Conservation (phyloP, 2,329 filamentous ascomycete genomes). For the Arachnomyces sp. region DNA sequence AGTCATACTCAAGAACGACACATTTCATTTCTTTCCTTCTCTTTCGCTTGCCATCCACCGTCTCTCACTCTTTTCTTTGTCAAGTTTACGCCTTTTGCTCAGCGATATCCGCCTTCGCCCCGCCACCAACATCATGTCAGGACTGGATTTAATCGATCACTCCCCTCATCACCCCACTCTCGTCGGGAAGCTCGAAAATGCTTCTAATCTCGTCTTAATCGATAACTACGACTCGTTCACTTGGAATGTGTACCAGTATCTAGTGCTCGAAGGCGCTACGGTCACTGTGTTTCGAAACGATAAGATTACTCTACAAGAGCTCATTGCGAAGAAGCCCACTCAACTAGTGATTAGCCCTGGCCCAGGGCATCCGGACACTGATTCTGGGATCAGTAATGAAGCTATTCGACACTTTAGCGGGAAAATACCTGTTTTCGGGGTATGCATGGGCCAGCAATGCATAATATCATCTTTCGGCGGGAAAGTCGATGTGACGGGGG, state of each 20-base stretch:
- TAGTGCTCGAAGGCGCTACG: slow-evolving; percentile 87
- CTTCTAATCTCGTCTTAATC: slow-evolving; percentile 87
- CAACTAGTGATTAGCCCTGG: slow-evolving; percentile 93
- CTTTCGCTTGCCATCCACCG: too few species aligned
- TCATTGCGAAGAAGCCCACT: slow-evolving; percentile 77
- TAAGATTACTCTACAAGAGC: slow-evolving; percentile 74
- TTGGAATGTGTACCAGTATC: slow-evolving; percentile 98
- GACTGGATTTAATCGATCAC: slow-evolving; percentile 63
- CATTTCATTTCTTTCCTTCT: too few species aligned
- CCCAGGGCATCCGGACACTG: slow-evolving; percentile 82
- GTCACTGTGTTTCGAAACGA: slow-evolving; percentile 92
- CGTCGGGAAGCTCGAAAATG: slow-evolving; percentile 64
- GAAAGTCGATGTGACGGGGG: slow-evolving; percentile 82
- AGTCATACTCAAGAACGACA: too few species aligned
- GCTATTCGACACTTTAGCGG: slow-evolving; percentile 86
- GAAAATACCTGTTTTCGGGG: slow-evolving; percentile 92
- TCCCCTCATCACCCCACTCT: slow-evolving; percentile 71
- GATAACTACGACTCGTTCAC: slow-evolving; percentile 99
- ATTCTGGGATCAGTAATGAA: slow-evolving; percentile 88
- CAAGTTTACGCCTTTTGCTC: slow-evolving; percentile 5
- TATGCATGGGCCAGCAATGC: slow-evolving; percentile 99
- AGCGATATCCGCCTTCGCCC: slow-evolving; percentile 35
- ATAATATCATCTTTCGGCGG: slow-evolving; percentile 93
- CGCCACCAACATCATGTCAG: slow-evolving; percentile 15
- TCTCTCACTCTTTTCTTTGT: too few species aligned